Evolutionary conservation across 352 stramenopile species (phyloP).

Genomic region (Pilasporangium apinafurcum): DNA sequence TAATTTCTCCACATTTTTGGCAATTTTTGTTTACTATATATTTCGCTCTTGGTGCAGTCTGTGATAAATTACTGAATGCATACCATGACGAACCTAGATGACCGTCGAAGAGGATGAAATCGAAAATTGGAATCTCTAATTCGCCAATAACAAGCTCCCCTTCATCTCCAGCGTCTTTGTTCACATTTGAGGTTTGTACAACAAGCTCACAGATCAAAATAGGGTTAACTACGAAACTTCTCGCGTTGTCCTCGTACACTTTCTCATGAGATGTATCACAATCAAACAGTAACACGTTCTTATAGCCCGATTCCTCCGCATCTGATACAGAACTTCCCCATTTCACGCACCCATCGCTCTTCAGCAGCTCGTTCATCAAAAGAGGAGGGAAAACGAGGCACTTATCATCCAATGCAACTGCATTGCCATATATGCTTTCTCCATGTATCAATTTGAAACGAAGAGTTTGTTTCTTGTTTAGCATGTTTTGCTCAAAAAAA

Average conservation of each 20-base stretch:
- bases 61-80: not conserved
- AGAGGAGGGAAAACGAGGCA: not conserved
- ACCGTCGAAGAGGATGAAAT: constrained; percentile 36
- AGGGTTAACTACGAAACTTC: constrained; percentile 11
- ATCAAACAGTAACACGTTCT: constrained; percentile 3
- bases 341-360: constrained; percentile 5
- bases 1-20: constrained; percentile 8
- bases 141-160: constrained; percentile 6
- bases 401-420: not conserved
- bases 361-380: not conserved
- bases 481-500: constrained; percentile 11
- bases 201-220: constrained; percentile 19
- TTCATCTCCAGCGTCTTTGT: not conserved
- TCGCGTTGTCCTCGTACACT: too few relatives aligned
- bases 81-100: constrained; percentile 32
- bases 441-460: constrained; percentile 6
- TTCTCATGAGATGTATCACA: not conserved
- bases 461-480: constrained; percentile 7
- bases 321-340: not conserved
- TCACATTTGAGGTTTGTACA: too few relatives aligned
- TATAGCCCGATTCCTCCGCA: not conserved
- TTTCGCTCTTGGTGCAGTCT: not conserved
- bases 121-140: constrained; percentile 37
- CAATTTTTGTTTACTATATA: not conserved
- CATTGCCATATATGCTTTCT: not conserved